phyloP scores from a whole-genome alignment of 352 stramenopile species.

The Halophytophthora batemanensis region DNA sequence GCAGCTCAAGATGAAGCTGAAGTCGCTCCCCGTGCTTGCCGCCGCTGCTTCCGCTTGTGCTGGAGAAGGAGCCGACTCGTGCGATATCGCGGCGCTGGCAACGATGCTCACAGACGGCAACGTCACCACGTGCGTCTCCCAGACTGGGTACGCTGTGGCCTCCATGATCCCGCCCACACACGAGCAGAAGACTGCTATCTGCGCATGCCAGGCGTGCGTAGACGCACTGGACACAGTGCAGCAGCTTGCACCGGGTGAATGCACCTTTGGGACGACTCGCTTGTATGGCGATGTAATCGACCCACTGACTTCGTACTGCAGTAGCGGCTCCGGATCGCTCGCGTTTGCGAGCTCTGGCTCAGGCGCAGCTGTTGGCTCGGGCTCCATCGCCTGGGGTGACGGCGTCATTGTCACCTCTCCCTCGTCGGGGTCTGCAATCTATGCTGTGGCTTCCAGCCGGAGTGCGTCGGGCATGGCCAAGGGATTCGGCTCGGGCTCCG shows the following conservation, averaged over 20 bases:
- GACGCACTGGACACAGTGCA: constrained; percentile 21
- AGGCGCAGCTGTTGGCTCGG: constrained; percentile 8
- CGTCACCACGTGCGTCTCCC: constrained; percentile 23
- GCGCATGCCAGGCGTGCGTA: constrained; percentile 28
- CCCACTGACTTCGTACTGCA: constrained; percentile 19
- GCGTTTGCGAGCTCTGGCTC: constrained; percentile 2
- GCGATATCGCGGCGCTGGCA: constrained; percentile 23
- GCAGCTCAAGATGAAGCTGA: constrained; percentile 17
- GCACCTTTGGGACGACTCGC: constrained; percentile 19
- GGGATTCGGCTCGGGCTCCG: neutral
- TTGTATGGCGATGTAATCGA: constrained; percentile 27
- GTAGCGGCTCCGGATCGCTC: constrained; percentile 6
- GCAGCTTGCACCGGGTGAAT: constrained; percentile 27
- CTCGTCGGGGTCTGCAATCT: neutral
- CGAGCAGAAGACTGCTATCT: constrained; percentile 26
- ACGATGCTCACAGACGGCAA: constrained; percentile 21
- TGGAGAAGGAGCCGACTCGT: constrained; percentile 12
- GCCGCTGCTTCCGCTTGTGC: constrained; percentile 1
- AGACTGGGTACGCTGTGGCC: constrained; percentile 32
- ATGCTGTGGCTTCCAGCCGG: neutral
- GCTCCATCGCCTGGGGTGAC: constrained; percentile 9
- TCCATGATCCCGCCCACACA: constrained; percentile 23
- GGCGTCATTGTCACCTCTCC: constrained; percentile 6
- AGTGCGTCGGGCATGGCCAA: constrained; percentile 1
- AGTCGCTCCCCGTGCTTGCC: constrained; percentile 6